Base-by-base conservation (phyloP, 2,329 filamentous ascomycete genomes). In the Eutypella sp. region DNA sequence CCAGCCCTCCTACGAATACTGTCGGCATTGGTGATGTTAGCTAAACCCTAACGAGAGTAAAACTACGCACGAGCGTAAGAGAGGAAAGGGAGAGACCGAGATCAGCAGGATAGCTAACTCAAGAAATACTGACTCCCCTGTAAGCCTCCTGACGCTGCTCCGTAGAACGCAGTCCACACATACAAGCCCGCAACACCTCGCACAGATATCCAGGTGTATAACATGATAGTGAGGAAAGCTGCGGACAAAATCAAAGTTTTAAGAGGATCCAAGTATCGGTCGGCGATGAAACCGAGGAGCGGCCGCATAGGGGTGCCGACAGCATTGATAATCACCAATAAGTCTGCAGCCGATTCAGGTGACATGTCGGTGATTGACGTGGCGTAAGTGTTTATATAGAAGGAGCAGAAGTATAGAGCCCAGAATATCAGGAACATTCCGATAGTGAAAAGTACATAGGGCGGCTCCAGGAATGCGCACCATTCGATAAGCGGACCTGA, bases 321-420 rank as follows among this genome's bases (percentile, higher is more conserved):
- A 8, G 67, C 70, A 51, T 78, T 79, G 57, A 76, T 68, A 23
- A 76, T 63, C 24, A 77, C 60, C 20, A 79, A 59, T 4, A 78
- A 56, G 42, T 71, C 66, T 46, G 74, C 67, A 2, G 72, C 57
- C 13, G 36, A 33, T 16, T 25, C 15, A 3, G 45, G 37, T 5
- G 31, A 29, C 24, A 47, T 13, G 18, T 36, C 40, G 40, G 40
- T 18, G 19, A 47, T 31, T 2, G 20, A 48, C 1, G 47, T 48
- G 16, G 47, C 51, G 19, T 53, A 54, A 1, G 45, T 49, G 15
- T 50, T 42, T n/a, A 56, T 48, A 23, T 54, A 56, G 34, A 48
- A 53, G 33, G 48, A 56, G 18, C 42, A 46, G 24, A 55, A 51
- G 42, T 55, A 54, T 5, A 58, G 44, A 10, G 44, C 44, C 49